Base-by-base conservation (phyloP, 2,329 filamentous ascomycete species). In the Pseudocercospora crystallina region DNA sequence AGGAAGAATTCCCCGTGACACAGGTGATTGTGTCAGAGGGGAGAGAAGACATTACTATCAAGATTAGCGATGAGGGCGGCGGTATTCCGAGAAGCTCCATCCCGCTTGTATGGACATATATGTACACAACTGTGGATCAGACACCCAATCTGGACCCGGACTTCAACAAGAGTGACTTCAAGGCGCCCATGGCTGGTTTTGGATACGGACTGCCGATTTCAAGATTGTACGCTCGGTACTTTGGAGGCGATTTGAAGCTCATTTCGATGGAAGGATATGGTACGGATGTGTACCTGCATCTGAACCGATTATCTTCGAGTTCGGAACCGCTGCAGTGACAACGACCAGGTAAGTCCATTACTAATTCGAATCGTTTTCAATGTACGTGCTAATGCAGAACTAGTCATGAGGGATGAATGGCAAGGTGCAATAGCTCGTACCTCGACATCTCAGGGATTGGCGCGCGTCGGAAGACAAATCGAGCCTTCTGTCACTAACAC, bases 261-360 rank as follows among this genome's bases (percentile, higher is more conserved):
- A 99, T 99, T 66, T 96, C 90, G 70, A 99, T 99, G 94, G 94
- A 99, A 78, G 94, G 94, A 89, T 99, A 99, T 72, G 94, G 94
- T 60, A 99, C 94, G 43, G 94, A 99, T 69, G 94, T 97, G 45
- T 99, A 99, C 74, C 87, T 99, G 41, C 94, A 99, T 71, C 83
- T 99, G 43, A 99, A 99, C 76, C 84, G 94, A 49, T 81, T 99
- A 20, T 96, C 90, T 37, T 96, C 90, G 60, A 96, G 90, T 33
- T 96, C 91, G 20, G 94, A 99, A 72, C 94, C 94, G 60, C 79
- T 99, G 44, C 92, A 96, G 89, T 97, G 94, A 82, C 75, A 78
- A 76, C 82, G 83, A 91, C 85, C 86, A 80, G 87, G 89, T 86
- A 90, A 84, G 89, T 86, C 81, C 86, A 84, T 73, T 80, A 79